Base-by-base conservation (phyloP, 306 rosid species). In the Styphnolobium japonicum region DNA sequence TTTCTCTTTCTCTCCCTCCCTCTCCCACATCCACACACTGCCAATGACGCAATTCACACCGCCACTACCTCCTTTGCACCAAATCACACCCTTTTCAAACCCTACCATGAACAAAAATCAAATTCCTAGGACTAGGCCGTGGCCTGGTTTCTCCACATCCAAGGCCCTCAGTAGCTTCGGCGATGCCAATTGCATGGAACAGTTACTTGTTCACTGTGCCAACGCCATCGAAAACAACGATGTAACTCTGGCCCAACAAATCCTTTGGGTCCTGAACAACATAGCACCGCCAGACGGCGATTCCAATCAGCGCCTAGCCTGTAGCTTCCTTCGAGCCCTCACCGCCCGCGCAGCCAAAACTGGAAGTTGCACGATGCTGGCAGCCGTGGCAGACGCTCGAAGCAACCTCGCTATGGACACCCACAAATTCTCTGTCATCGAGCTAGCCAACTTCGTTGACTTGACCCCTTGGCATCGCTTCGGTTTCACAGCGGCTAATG, bases 181-280 rank as follows among this genome's bases (percentile, higher is more conserved):
- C 0, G 97, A 92, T 48, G 76, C 97, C 3, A 94, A 87, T 16
- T 94, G 99, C 87, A 91, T 95, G 99, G 99, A 95, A 75, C 94
- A 91, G 48, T 67, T 95, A 31, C 90, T 95, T 0, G 90, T 95
- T 55, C 98, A 91, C 83, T 95, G 98, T 12, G 99, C 98, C 43
- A 86, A 86, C 88, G 98, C 99, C 7, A 93, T 95, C 10, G 92
- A 95, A 46, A 77, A 82, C 77, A 90, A 95, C 81, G 98, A 95
- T 68, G 97, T 84, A 21, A 91, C 97, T 6, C 83, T 95, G 0
- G 94, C 98, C 0, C 98, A 95, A 48, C 99, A 95, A 75, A 92
- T 93, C 85, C 87, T 95, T 3, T 95, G 99, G 99, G 98, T 93
- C 18, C 86, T 95, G 7, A 93, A 95, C 90, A 95, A 93, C 85